A percentile compares a stretch with the other conserved stretches of the same genome.
Evolutionary conservation across 1,284 basidiomycete species (phyloP).

Genomic region (Melampsora larici-populina): DNA sequence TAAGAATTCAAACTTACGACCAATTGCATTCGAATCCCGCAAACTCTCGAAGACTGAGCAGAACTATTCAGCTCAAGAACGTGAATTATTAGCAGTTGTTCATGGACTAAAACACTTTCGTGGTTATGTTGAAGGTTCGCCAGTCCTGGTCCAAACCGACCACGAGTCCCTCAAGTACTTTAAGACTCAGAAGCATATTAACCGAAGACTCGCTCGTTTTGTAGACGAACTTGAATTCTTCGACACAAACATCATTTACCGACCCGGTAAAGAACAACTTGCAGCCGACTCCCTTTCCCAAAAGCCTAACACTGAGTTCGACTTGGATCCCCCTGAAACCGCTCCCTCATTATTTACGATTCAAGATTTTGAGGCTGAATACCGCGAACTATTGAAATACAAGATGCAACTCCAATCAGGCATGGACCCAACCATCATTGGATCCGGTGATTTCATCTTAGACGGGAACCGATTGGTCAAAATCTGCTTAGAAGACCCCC

Average conservation of each 20-base stretch:
- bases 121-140: constrained; percentile 3
- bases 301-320: background rate
- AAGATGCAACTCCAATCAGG: background rate
- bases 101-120: constrained; percentile 23
- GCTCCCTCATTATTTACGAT: background rate
- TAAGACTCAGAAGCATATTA: constrained; percentile 13
- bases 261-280: no score
- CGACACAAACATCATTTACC: no score
- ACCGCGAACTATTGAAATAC: background rate
- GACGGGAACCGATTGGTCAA: no score
- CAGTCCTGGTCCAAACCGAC: background rate
- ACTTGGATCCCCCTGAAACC: background rate
- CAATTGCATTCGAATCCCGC: constrained; percentile 3
- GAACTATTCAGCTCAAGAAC: no score
- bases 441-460: no score
- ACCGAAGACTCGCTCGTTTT: background rate
- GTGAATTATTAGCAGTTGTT: constrained; percentile 9
- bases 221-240: no score
- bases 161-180: constrained; percentile 18
- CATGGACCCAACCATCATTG: background rate
- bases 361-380: background rate
- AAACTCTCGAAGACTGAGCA: constrained; percentile 21
- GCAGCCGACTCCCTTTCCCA: constrained; percentile 3
- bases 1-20: no score
- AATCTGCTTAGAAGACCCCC: no score